Conservation (phyloP, 169 alveolate species). For the Plasmodium relictum region DNA sequence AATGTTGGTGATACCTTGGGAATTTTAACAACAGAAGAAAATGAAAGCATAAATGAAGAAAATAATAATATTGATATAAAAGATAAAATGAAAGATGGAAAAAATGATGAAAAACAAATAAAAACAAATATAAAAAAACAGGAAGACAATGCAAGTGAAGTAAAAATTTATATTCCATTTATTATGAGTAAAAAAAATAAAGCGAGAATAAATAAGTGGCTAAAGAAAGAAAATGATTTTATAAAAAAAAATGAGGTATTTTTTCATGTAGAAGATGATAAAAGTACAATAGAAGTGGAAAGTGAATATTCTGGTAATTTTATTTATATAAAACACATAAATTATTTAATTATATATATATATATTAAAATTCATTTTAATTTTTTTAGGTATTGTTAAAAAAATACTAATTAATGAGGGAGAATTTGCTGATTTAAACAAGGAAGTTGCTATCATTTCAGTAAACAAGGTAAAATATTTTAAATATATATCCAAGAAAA, state of each 20-base stretch:
- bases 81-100: neutral
- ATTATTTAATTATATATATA: neutral
- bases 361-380: neutral
- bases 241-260: constrained; percentile 29
- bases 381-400: constrained; percentile 45
- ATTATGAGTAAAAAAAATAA: constrained; percentile 36
- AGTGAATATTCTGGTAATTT: constrained; percentile 48
- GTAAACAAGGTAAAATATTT: constrained; percentile 4
- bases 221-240: constrained; percentile 49
- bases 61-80: neutral
- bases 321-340: neutral
- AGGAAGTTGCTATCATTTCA: constrained; percentile 62
- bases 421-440: constrained; percentile 47
- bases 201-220: constrained; percentile 55
- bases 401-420: constrained; percentile 59
- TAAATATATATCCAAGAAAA: neutral
- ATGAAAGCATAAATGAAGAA: constrained; percentile 18
- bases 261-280: constrained; percentile 69
- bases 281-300: constrained; percentile 71
- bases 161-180: constrained; percentile 31
- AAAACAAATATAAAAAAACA: neutral
- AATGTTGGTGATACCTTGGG: constrained; percentile 76
- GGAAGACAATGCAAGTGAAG: neutral
- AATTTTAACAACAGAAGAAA: constrained; percentile 64
- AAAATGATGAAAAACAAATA: neutral